phyloP scores from a whole-genome alignment of 257 asterid species.

The Leptodermis oblonga region DNA sequence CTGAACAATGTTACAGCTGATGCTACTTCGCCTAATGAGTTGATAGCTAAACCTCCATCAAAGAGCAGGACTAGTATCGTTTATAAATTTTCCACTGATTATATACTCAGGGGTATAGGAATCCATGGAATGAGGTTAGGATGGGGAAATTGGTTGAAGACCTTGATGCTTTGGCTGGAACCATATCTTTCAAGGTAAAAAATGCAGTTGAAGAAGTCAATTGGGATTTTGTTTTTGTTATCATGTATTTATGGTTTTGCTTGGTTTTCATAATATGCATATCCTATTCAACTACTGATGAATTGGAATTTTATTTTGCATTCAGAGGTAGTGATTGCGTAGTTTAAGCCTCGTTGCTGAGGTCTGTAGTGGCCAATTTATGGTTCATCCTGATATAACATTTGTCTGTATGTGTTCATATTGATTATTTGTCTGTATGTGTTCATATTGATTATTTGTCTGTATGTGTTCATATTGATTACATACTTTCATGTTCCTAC shows the following conservation, averaged over 20 bases:
- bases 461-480: too few relatives aligned
- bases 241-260: background rate
- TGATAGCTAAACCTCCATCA: slow-evolving; percentile 53
- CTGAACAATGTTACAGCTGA: slow-evolving; percentile 24
- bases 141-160: slow-evolving; percentile 92
- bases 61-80: slow-evolving; percentile 61
- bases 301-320: background rate
- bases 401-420: background rate
- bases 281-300: background rate
- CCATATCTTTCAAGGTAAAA: slow-evolving; percentile 75
- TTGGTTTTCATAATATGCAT: background rate
- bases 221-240: background rate
- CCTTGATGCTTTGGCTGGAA: slow-evolving; percentile 97
- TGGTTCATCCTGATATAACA: background rate
- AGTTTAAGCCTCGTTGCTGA: background rate
- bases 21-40: slow-evolving; percentile 39
- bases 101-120: slow-evolving; percentile 72
- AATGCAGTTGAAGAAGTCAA: background rate
- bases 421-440: too few relatives aligned
- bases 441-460: too few relatives aligned
- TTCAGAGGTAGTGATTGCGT: background rate
- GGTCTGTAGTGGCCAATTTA: too few relatives aligned
- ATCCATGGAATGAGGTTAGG: slow-evolving; percentile 89
- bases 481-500: background rate
- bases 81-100: slow-evolving; percentile 71